Evolutionary conservation across 257 asterid genomes (phyloP), one percentile per base, ranked within the genome.

Genomic region (Lantana camara): DNA sequence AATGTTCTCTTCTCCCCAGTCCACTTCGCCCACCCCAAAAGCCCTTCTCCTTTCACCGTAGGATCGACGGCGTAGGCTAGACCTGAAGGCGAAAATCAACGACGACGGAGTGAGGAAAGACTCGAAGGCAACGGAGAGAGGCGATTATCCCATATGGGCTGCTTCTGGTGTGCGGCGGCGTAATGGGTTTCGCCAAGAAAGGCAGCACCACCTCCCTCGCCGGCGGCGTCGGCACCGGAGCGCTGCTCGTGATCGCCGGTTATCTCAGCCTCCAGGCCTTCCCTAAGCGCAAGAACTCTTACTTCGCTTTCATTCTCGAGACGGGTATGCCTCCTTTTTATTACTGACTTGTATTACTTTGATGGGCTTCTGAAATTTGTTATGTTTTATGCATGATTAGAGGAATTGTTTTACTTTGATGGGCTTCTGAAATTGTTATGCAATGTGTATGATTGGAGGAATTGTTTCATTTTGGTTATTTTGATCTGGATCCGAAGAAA

Each of bases 101-200:
- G n/a, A n/a, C n/a, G n/a, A n/a, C n/a, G n/a, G n/a, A n/a, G n/a
- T n/a, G n/a, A n/a, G n/a, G n/a, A n/a, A n/a, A n/a, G n/a, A n/a
- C n/a, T n/a, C n/a, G n/a, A n/a, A n/a, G n/a, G n/a, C n/a, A n/a
- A n/a, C n/a, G n/a, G n/a, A n/a, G n/a, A n/a, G n/a, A n/a, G n/a
- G n/a, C n/a, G n/a, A n/a, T n/a, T n/a, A 88, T 90, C 76, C 99
- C 99, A 12, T 94, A 94, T 59, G 99, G 96, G 34, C 56, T 94
- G 68, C 66, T 90, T 41, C 71, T 94, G 76, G 80, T 76, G 27
- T 52, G 66, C 72, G 97, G 99, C 61, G 99, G 99, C 71, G 75
- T 80, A n/a, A 66, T 94, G 62, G 97, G 99, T 12, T 94, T 69
- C 76, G 73, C 70, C 68, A 85, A 70, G 79, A 90, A 79, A 72